Percentiles rank a stretch among this genome's conserved stretches.
Evolutionary conservation across 768 basidiomycete genomes (phyloP).

Genomic region (Lactarius tabidus): DNA sequence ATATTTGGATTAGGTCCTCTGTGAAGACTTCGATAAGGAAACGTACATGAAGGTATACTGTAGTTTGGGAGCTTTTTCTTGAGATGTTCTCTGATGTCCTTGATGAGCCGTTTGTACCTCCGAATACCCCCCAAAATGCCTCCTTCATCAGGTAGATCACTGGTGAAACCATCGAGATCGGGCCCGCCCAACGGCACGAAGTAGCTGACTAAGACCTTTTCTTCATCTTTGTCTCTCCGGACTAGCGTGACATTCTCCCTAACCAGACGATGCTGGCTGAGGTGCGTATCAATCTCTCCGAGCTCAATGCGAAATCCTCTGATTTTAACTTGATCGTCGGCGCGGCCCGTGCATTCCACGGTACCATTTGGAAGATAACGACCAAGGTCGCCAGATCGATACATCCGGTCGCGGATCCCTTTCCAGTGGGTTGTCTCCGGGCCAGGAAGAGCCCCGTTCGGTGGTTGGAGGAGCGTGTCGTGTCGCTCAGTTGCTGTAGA

Average conservation of each 20-base stretch:
- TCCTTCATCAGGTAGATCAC: conserved; percentile 51
- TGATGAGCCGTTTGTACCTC: conserved; percentile 83
- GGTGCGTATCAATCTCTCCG: conserved; percentile 95
- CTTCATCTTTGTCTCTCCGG: conserved; percentile 95
- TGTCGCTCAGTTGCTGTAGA: conserved; percentile 44
- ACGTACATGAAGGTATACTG: conserved; percentile 84
- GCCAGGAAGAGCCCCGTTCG: conserved; percentile 45
- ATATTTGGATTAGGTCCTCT: conserved; percentile 12
- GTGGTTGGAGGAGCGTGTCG: conserved; percentile 71
- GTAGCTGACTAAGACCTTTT: conserved; percentile 97
- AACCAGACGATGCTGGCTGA: conserved; percentile 88
- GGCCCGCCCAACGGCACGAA: conserved; percentile 84
- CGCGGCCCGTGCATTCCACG: conserved; percentile 95
- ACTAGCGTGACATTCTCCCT: conserved; percentile 99
- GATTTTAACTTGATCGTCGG: conserved; percentile 99
- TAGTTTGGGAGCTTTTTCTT: conserved; percentile 97
- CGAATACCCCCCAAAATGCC: conserved; percentile 72
- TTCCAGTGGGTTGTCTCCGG: conserved; percentile 86
- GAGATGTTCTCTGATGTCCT: conserved; percentile 89
- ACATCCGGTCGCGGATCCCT: conserved; percentile 95
- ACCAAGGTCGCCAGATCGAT: conserved; percentile 94
- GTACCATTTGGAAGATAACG: conserved; percentile 88
- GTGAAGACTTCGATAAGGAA: neutral
- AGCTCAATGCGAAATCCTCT: conserved; percentile 98
- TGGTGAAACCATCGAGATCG: conserved; percentile 63